Evolutionary conservation across 2,329 filamentous ascomycete species (phyloP).

Genomic region (Beauveria rudraprayagi): DNA sequence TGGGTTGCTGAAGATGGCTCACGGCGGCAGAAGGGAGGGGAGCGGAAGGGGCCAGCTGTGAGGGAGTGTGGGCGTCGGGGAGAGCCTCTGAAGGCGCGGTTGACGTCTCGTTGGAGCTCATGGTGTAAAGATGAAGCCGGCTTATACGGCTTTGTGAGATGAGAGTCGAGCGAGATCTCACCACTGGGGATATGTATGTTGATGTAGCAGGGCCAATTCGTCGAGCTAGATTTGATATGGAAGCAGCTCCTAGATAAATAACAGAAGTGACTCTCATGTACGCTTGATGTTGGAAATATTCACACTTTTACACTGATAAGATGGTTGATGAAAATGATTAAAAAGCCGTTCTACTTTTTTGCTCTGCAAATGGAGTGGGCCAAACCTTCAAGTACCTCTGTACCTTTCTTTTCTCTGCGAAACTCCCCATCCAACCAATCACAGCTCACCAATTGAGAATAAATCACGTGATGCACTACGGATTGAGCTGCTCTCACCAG

Average conservation of each 20-base stretch:
- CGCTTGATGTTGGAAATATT: background rate
- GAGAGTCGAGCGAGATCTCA: background rate
- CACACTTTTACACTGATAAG: background rate
- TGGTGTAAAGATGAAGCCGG: background rate
- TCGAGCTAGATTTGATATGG: background rate
- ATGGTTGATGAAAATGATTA: background rate
- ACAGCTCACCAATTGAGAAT: conserved; percentile 25
- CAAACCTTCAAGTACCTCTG: background rate
- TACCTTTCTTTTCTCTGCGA: background rate
- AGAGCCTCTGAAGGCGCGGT: background rate
- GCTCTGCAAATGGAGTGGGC: background rate
- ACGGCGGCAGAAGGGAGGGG: background rate
- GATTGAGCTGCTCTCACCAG: background rate
- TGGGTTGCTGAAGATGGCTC: conserved; percentile 5
- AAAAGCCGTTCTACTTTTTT: background rate
- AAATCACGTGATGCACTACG: conserved; percentile 25
- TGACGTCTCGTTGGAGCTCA: conserved; percentile 7
- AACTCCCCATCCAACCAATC: conserved; percentile 21
- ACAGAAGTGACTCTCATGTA: background rate
- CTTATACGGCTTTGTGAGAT: conserved; percentile 1
- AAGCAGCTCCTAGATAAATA: background rate
- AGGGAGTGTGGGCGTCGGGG: background rate
- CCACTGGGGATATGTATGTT: background rate
- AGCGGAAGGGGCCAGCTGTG: background rate
- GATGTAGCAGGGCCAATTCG: background rate